Percentiles rank a stretch among this genome's conserved stretches.
Conservation (phyloP, 305 asterid genomes). For the Solanum aculeatissimum region DNA sequence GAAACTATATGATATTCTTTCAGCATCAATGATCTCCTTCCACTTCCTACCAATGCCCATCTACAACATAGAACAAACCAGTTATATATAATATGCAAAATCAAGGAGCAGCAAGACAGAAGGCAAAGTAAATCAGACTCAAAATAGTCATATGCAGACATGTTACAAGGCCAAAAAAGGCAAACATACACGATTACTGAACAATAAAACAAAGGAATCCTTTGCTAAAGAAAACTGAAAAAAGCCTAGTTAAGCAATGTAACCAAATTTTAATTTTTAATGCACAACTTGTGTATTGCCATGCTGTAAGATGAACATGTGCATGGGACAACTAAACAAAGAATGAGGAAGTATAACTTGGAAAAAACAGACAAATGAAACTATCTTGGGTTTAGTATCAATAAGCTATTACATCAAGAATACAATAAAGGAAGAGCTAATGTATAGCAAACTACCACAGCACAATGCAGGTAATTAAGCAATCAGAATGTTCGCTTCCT, state of each 20-base stretch:
- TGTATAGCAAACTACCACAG: neutral
- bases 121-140: neutral
- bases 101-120: neutral
- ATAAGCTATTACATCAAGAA: neutral
- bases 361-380: neutral
- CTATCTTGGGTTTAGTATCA: neutral
- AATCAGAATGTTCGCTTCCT: neutral
- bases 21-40: conserved; percentile 77
- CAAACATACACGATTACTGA: neutral
- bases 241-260: neutral
- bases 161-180: neutral
- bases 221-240: neutral
- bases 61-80: conserved; percentile 25
- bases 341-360: neutral
- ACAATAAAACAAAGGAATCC: neutral
- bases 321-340: neutral
- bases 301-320: neutral
- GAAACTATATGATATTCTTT: conserved; percentile 53
- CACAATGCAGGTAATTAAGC: neutral
- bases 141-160: neutral
- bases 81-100: neutral
- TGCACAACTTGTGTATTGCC: neutral
- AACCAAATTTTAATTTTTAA: neutral
- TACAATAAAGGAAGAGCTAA: neutral
- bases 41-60: conserved; percentile 96